Evolutionary conservation across 441 rosid species (phyloP).

Genomic region (Bruguiera hainesii): DNA sequence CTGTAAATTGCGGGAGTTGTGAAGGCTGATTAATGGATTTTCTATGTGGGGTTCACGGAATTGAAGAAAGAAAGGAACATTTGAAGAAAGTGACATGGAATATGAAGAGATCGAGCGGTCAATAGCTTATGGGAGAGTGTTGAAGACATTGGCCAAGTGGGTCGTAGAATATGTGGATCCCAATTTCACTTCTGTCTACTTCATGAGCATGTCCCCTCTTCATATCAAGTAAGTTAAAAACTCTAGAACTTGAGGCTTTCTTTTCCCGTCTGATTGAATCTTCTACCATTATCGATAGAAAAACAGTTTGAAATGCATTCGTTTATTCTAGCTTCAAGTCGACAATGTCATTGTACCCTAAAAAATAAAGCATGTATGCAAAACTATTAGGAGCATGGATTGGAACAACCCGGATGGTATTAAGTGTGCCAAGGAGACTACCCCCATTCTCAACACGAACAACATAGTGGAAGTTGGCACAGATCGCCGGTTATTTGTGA

Average conservation of each 20-base stretch:
- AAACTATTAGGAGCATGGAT: slow-evolving; percentile 55
- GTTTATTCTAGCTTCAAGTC: too few species aligned
- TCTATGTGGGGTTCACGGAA: slow-evolving; percentile 5
- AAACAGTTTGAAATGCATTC: too few species aligned
- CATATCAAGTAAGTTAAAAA: slow-evolving; percentile 57
- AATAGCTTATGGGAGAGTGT: slow-evolving; percentile 52
- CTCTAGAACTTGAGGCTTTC: neutral
- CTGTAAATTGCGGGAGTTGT: neutral
- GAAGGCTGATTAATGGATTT: slow-evolving; percentile 2
- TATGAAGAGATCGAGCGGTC: slow-evolving; percentile 72
- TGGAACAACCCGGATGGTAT: slow-evolving; percentile 87
- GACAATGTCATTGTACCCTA: too few species aligned
- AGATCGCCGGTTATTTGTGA: slow-evolving; percentile 48
- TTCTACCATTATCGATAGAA: too few species aligned
- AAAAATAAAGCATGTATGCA: too few species aligned
- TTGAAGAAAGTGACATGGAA: slow-evolving; percentile 49
- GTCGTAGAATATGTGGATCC: slow-evolving; percentile 62
- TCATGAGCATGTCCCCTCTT: slow-evolving; percentile 84
- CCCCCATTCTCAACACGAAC: slow-evolving; percentile 53
- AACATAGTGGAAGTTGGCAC: slow-evolving; percentile 55
- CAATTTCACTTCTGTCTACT: slow-evolving; percentile 60
- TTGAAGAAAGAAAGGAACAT: slow-evolving; percentile 45
- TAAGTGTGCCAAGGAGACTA: slow-evolving; percentile 68
- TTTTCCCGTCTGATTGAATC: neutral
- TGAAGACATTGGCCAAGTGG: slow-evolving; percentile 83